Evolutionary conservation across 257 asterid species (phyloP).

Genomic region (Ligustrum vulgare): DNA sequence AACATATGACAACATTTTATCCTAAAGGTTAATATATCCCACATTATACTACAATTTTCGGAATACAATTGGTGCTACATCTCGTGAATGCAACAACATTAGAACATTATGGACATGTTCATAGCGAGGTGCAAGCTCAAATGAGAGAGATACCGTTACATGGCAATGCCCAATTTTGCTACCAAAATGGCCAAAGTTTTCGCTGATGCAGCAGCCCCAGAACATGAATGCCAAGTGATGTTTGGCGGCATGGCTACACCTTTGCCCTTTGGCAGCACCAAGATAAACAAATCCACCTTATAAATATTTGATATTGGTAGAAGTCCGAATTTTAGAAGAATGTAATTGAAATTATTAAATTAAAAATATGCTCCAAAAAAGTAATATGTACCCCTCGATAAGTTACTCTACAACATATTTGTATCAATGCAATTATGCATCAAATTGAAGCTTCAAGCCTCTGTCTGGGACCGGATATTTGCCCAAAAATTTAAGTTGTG

Average conservation of each 20-base stretch:
- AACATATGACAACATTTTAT: not conserved
- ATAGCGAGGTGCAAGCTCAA: constrained; percentile 67
- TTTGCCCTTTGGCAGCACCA: constrained; percentile 6
- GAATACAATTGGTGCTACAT: constrained; percentile 85
- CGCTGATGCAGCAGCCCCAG: constrained; percentile 85
- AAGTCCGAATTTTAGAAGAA: no score
- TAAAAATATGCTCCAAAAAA: no score
- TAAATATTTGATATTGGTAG: no score
- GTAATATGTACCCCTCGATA: no score
- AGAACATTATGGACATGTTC: constrained; percentile 68
- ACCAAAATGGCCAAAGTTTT: constrained; percentile 73
- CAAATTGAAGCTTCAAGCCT: no score
- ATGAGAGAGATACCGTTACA: constrained; percentile 67
- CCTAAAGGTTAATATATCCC: not conserved
- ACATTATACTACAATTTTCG: constrained; percentile 48
- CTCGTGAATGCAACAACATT: constrained; percentile 69
- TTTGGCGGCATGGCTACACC: constrained; percentile 69
- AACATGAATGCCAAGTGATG: constrained; percentile 85
- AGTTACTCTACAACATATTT: no score
- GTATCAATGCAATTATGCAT: no score
- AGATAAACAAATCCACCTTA: no score
- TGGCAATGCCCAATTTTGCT: constrained; percentile 71
- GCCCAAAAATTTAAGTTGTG: no score
- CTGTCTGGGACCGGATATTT: no score
- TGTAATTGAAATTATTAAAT: no score